Base-by-base conservation (phyloP, 208 protist genomes). In the Wallacemonas collosoma region DNA sequence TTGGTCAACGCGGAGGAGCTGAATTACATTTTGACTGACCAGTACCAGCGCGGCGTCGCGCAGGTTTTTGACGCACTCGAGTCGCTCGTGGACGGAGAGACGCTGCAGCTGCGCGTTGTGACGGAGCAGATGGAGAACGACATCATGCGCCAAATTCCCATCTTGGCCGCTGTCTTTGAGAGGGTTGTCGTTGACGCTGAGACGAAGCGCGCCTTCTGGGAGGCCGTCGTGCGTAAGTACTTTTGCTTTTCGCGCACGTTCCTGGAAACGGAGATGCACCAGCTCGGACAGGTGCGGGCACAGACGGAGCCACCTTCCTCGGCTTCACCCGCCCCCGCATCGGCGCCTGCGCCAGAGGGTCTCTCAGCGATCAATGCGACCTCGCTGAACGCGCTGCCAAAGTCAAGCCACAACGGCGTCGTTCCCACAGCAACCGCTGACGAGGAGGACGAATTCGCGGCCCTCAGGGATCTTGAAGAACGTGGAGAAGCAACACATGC, bases 231-330 rank as follows among this genome's bases (percentile, higher is more conserved):
- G 56, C 85, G 84, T 56, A 91, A 91, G 73, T 92, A 94, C 75
- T 94, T 94, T 68, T 96, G 87, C 81, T 93, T 94, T 53, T 83
- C 91, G 2, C 80, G 87, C 38, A 94, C 91, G 3, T 94, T 94
- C 69, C 74, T 94, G 7, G 88, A 94, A 69, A 86, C 93, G 44
- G 87, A 94, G 44, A 73, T 91, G 53, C 82, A 78, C 51, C 73
- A 83, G 35, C 54, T 90, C 12, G 78, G 77, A 45, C 41, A 73
- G 36, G 60, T 56, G 44, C 68, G 14, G n/a, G 58, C 17, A 48
- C 40, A 36, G 43, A 26, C 26, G 26, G 26, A 26, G 26, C 26
- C 26, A 26, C 26, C 26, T 26, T 26, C 26, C 26, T 26, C 26
- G 26, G 26, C 26, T 26, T 26, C 26, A 26, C 26, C 26, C 26